Conservation (phyloP, 2,329 filamentous ascomycete species). For the Hymenoscyphus fructigenus region DNA sequence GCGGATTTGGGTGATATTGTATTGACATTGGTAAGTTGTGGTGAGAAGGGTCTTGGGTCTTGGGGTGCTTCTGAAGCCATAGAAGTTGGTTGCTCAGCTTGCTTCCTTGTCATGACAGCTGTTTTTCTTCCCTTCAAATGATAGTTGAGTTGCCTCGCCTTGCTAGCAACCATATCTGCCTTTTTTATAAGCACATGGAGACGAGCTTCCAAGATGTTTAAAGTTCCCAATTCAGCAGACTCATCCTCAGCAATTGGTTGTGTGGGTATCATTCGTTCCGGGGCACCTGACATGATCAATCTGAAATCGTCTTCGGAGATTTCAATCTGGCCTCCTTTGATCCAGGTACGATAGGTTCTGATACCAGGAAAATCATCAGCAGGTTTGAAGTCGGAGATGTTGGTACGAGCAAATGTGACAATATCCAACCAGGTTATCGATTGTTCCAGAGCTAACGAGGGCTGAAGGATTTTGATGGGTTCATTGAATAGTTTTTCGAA, state of each 20-base stretch:
- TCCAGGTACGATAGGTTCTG: slow-evolving; percentile 76
- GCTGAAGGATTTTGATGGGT: slow-evolving; percentile 55
- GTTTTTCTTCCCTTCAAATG: slow-evolving; percentile 71
- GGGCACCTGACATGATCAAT: slow-evolving; percentile 76
- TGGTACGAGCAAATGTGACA: slow-evolving; percentile 78
- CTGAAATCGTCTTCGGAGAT: slow-evolving; percentile 87
- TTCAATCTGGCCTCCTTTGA: slow-evolving; percentile 78
- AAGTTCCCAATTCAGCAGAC: slow-evolving; percentile 76
- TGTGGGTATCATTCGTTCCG: slow-evolving; percentile 78
- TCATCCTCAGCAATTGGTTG: slow-evolving; percentile 85
- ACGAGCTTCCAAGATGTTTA: slow-evolving; percentile 81
- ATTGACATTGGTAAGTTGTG: slow-evolving; percentile 41
- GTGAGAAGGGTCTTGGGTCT: slow-evolving; percentile 22
- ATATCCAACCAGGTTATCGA: slow-evolving; percentile 79
- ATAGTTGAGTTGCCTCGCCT: slow-evolving; percentile 78
- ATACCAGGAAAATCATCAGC: slow-evolving; percentile 66
- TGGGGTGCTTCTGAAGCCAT: slow-evolving; percentile 7
- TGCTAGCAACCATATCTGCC: slow-evolving; percentile 71
- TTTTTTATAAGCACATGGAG: slow-evolving; percentile 74
- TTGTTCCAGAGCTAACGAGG: slow-evolving; percentile 55
- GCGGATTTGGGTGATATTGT: slow-evolving; percentile 39
- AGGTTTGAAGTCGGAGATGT: slow-evolving; percentile 74
- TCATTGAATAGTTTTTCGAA: slow-evolving; percentile 86
- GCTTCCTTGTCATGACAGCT: slow-evolving; percentile 67
- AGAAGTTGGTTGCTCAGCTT: slow-evolving; percentile 35